Base-by-base conservation (phyloP, 352 stramenopile species). In the Phytophthora nicotianae region DNA sequence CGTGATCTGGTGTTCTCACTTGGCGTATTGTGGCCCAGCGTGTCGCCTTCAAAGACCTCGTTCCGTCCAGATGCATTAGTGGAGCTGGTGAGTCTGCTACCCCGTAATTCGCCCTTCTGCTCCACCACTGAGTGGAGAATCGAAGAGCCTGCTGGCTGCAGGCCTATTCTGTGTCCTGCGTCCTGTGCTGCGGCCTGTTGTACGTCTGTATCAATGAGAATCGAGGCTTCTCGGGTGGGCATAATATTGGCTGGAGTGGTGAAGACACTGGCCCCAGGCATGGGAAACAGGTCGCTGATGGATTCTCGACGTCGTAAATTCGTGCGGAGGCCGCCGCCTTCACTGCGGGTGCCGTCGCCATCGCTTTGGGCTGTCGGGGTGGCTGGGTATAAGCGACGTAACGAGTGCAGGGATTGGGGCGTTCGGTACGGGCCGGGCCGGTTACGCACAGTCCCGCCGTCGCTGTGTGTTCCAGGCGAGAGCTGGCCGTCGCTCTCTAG, bases 211-310 rank as follows among this genome's bases (percentile, higher is more conserved):
- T 83, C 75, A 59, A 91, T 89, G 51, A 93, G 74, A 55, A 93
- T 90, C 14, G 80, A 87, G n/a, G 80, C 84, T 53, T 93, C 77
- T 11, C 82, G 56, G 38, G 84, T 88, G 42, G 81, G 84, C 68
- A 88, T 70, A 56, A 91, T 89, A 54, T 93, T 93, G 50, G 81
- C 78, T 16, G 81, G 80, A 52, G 81, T 93, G 11, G 81, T 88
- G 55, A 86, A 93, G 33, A 91, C 80, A 27, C 68, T 78, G 29
- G 65, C 57, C 13, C 65, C 64, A 51, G 86, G 77, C 56, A 91
- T 70, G 14, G 79, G 84, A 47, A 93, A 93, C 48, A 93, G 66
- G 50, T 87, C 71, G 37, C 73, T 78, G 52, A 91, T 77, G 41
- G 81, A 86, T 24, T 86, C 76, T 21, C 76, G 37, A 46, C 74